Evolutionary conservation across 164 flowering plant species (phyloP), one percentile per base, ranked within the genome.

Genomic region (Magnolia sinica): DNA sequence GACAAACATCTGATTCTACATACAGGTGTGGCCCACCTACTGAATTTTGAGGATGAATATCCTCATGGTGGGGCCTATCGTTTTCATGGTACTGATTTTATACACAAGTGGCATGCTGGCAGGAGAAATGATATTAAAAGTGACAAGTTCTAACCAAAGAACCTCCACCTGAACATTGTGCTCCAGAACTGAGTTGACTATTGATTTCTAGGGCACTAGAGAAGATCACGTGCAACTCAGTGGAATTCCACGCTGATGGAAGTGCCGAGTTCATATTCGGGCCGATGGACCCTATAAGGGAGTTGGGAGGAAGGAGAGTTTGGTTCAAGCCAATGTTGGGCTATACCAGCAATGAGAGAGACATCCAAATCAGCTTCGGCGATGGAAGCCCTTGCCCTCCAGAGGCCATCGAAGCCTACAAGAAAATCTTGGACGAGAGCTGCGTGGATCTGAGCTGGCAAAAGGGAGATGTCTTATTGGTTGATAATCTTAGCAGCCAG

Each of bases 391-490:
- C 64, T 52, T 75, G 5, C 45, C 71, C 59, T 50, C 24, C 64
- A 14, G 8, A 1, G 22, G 27, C 72, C n/a, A 50, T 75, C 11
- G 50, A 52, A 4, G 52, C 65, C 49, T 50, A 68, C 65, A 50
- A 68, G 50, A 68, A 75, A 9, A 75, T 68, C 77, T 1, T 75
- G 7, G 50, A 68, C 18, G 72, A 50, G 64, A 67, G 16, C 24
- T 22, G 66, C 68, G 27, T 75, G 27, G 72, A 75, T 75, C n/a
- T 75, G 49, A 65, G 64, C 3, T 75, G 77, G 77, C 49, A 75
- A 13, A 75, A 67, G n/a, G 77, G 77, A 1, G 72, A 75, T 58
- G 23, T 75, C 64, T 68, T 75, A 58, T 37, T 75, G 64, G 55
- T 75, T 24, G 77, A 75, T 50, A 75, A 75, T 31, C 24, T 75